Percentiles rank a stretch among this genome's conserved stretches.
These are phyloP conservation scores for Bacterosira constricta DNA, from an alignment of 108 stramenopile species.

Conservation along the genomic window DNA sequence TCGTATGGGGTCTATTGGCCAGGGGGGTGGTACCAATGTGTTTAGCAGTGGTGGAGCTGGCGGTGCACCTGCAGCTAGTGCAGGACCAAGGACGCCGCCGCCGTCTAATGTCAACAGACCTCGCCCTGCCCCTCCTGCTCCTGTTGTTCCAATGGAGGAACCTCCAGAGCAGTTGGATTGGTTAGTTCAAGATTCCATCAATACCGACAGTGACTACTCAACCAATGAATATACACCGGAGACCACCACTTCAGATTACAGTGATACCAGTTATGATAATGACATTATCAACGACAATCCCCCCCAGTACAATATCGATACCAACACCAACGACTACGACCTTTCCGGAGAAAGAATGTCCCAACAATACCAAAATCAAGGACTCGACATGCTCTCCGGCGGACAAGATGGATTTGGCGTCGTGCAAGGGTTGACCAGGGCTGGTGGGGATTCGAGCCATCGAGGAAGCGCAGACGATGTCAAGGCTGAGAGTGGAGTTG, in stretches of 20 bases:
- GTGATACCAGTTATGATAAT: not conserved
- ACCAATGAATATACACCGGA: not conserved
- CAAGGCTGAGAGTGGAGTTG: not conserved
- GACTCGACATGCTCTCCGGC: conserved; percentile 21
- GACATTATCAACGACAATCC: not conserved
- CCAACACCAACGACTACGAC: not conserved
- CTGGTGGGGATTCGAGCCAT: not conserved
- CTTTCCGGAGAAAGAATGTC: not conserved
- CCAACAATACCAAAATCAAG: conserved; percentile 18
- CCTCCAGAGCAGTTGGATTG: conserved; percentile 2
- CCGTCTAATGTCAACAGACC: not conserved
- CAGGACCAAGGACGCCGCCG: not conserved
- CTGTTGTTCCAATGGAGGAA: not conserved
- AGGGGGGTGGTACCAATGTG: not conserved
- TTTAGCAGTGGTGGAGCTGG: not conserved
- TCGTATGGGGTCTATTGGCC: conserved; percentile 10
- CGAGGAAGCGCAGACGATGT: not conserved
- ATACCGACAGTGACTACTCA: not conserved
- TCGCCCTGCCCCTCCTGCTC: not conserved
- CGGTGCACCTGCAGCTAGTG: not conserved
- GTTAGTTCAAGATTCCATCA: not conserved
- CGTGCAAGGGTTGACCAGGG: conserved; percentile 1
- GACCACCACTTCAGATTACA: not conserved
- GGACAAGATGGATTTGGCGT: conserved; percentile 22
- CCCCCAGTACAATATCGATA: not conserved